A percentile compares a stretch with the other conserved stretches of the same genome.
phyloP scores from a whole-genome alignment of 164 flowering plant species.

The Hamamelis virginiana region DNA sequence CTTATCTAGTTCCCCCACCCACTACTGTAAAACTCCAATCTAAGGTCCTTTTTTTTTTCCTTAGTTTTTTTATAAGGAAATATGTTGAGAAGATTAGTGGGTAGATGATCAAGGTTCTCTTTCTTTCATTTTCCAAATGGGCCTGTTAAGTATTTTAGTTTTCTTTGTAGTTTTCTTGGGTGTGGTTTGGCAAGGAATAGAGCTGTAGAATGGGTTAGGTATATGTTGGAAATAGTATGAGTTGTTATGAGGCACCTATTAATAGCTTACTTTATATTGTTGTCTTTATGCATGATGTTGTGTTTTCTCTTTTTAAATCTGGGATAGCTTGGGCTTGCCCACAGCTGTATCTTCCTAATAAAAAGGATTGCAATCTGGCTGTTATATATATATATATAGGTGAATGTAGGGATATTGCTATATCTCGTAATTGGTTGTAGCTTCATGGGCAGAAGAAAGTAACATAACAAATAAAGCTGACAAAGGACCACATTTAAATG shows the following conservation, averaged over 20 bases:
- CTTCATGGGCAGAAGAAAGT: background rate
- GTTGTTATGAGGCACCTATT: conserved; percentile 18
- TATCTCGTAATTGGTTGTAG: background rate
- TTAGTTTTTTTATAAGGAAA: background rate
- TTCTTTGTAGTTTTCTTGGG: conserved; percentile 3
- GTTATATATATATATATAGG: background rate
- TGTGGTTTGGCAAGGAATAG: conserved; percentile 10
- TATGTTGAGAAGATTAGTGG: background rate
- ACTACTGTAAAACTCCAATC: conserved; percentile 9
- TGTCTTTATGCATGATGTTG: conserved; percentile 6
- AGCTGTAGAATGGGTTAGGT: background rate
- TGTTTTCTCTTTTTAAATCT: conserved; percentile 8
- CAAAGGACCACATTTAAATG: background rate
- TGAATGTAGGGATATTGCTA: background rate
- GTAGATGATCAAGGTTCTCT: background rate
- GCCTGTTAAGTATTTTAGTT: background rate
- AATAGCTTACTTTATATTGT: conserved; percentile 4
- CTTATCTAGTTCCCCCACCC: background rate
- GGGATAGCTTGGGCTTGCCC: background rate
- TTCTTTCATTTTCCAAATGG: background rate
- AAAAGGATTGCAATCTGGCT: background rate
- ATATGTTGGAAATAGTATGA: conserved; percentile 2
- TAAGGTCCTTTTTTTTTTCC: background rate
- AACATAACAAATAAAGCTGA: background rate
- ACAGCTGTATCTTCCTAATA: background rate